These are phyloP conservation scores for Arthrobotrys megalospora DNA, from an alignment of 2,329 filamentous ascomycete genomes.

Conservation along the genomic window DNA sequence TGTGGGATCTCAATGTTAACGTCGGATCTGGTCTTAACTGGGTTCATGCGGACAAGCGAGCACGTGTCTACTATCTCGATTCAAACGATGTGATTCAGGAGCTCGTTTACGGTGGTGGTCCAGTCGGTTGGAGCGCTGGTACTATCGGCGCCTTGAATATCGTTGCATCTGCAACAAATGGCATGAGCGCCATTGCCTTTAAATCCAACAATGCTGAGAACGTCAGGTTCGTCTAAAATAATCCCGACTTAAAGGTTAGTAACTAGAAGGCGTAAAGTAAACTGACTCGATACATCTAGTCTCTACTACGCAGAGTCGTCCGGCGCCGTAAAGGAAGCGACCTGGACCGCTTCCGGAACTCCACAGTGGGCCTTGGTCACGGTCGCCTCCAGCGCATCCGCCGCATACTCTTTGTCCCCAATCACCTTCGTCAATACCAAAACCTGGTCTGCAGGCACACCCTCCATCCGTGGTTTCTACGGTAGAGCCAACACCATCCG, in stretches of 20 bases:
- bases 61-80: slow-evolving; percentile 28
- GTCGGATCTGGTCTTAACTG: slow-evolving; percentile 36
- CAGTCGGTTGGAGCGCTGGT: slow-evolving; percentile 25
- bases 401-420: slow-evolving; percentile 16
- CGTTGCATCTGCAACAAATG: slow-evolving; percentile 14
- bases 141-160: slow-evolving; percentile 10
- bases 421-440: slow-evolving; percentile 48
- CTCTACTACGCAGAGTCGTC: slow-evolving; percentile 25
- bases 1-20: slow-evolving; percentile 36
- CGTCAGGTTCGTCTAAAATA: slow-evolving; percentile 22
- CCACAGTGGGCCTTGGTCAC: slow-evolving; percentile 13
- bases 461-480: slow-evolving; percentile 34
- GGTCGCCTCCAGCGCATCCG: background rate
- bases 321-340: slow-evolving; percentile 19
- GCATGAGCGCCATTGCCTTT: slow-evolving; percentile 44
- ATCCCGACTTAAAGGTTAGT: background rate
- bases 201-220: slow-evolving; percentile 31
- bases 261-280: background rate
- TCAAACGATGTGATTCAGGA: slow-evolving; percentile 30
- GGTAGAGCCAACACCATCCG: slow-evolving; percentile 12
- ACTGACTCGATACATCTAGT: slow-evolving; percentile 3
- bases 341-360: slow-evolving; percentile 33
- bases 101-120: slow-evolving; percentile 14
- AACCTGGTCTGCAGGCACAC: slow-evolving; percentile 20
- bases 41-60: slow-evolving; percentile 24